Base-by-base conservation (phyloP, 768 basidiomycete species). In the Boletus eberwhitei region DNA sequence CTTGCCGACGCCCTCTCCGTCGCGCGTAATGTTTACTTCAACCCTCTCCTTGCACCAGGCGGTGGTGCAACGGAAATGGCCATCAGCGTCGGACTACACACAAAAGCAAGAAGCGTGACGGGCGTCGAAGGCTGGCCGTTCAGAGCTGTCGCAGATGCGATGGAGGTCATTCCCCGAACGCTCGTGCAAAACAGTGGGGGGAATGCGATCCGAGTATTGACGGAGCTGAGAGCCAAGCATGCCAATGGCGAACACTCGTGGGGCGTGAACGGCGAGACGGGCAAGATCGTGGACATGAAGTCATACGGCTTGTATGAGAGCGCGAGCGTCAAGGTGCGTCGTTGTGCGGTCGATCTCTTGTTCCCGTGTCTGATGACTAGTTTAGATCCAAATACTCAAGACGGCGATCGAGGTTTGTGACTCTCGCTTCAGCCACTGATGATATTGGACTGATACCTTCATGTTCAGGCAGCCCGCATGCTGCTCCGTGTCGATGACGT, bases 51-150 rank as follows among this genome's bases (percentile, higher is more conserved):
- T n/a, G 90, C 88, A 0, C 96, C 96, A 0, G 96, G 96, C 8
- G 95, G 96, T 19, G 96, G 97, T 40, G 96, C 97, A 24, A 96
- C 93, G 4, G 97, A 99, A 76, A 98, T 98, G 93, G 97, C 96
- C 0, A 86, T 98, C 72, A 86, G 86, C 35, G 93, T 97, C 4
- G 92, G 88, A 1, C 72, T 98, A 60, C 88, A 90, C 46, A 79
- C 81, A 9, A 90, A 87, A 70, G 90, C 91, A 19, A 79, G 88
- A 13, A 84, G 77, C 43, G 79, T 97, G 55, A 85, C 86, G 16
- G 95, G 96, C 14, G 88, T 94, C 16, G 93, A 95, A 68, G 89
- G 87, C 1, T 93, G 90, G 79, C 93, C 94, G 9, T 94, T 87
- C 75, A 76, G 88, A 42, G 93, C 95, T 24, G 93, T 98, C 12